phyloP scores from a whole-genome alignment of 352 stramenopile species.

The Pythium aristosporum region DNA sequence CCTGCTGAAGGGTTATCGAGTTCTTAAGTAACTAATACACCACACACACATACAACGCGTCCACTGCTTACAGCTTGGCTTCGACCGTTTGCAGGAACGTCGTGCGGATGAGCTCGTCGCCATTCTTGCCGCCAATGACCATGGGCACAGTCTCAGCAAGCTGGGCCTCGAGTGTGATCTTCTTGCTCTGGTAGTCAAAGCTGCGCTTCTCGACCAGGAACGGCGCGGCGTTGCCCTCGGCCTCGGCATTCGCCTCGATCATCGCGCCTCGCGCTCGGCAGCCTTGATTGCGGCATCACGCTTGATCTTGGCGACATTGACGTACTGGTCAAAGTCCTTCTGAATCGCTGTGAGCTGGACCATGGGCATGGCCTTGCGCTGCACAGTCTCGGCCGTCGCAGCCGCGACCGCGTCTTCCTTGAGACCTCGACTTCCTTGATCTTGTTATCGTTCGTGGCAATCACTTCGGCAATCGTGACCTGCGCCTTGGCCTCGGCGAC shows the following conservation, averaged over 20 bases:
- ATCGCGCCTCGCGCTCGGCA: conserved; percentile 52
- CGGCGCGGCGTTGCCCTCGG: conserved; percentile 54
- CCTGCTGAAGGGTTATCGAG: no score
- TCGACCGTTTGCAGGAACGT: conserved; percentile 52
- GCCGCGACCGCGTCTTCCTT: conserved; percentile 66
- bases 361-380: conserved; percentile 55
- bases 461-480: conserved; percentile 60
- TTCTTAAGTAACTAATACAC: no score
- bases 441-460: conserved; percentile 61
- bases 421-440: conserved; percentile 63
- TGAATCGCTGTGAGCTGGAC: conserved; percentile 61
- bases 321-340: conserved; percentile 66
- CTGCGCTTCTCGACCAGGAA: conserved; percentile 72
- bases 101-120: conserved; percentile 75
- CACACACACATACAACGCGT: no score
- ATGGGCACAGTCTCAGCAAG: conserved; percentile 60
- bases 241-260: conserved; percentile 53
- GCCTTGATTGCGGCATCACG: conserved; percentile 67
- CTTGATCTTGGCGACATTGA: conserved; percentile 61
- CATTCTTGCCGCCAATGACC: conserved; percentile 84
- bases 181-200: conserved; percentile 79
- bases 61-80: conserved; percentile 24
- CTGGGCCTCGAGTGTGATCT: conserved; percentile 54
- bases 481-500: conserved; percentile 73
- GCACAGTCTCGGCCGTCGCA: conserved; percentile 50